Conservation (phyloP, 2,329 filamentous ascomycete species). For the Aspergillus awamori region DNA sequence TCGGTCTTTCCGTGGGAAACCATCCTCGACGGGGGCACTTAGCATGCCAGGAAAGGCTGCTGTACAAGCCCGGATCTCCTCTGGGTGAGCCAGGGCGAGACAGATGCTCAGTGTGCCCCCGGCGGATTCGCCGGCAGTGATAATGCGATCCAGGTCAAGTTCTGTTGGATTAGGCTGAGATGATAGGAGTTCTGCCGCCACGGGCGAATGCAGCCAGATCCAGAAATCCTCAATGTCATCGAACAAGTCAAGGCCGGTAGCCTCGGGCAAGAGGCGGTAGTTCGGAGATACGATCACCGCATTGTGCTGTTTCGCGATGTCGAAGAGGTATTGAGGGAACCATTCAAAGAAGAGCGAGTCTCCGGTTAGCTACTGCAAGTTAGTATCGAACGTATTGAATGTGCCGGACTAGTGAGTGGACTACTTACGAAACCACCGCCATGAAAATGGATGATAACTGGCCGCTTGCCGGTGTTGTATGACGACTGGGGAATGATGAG, state of each 20-base stretch:
- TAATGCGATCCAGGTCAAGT: slow-evolving; percentile 28
- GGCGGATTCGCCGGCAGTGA: slow-evolving; percentile 35
- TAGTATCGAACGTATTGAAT: slow-evolving; percentile 5
- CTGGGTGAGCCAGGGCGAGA: slow-evolving; percentile 30
- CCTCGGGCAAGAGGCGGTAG: slow-evolving; percentile 57
- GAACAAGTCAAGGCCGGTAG: slow-evolving; percentile 51
- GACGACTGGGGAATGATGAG: slow-evolving; percentile 44
- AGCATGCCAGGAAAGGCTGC: slow-evolving; percentile 38
- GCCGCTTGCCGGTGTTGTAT: slow-evolving; percentile 38
- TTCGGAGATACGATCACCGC: slow-evolving; percentile 54
- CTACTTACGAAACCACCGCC: slow-evolving; percentile 48
- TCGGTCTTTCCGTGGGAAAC: slow-evolving; percentile 11
- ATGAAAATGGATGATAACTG: slow-evolving; percentile 49
- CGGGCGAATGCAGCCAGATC: slow-evolving; percentile 44
- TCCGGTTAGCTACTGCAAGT: slow-evolving; percentile 31
- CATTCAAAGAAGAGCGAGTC: slow-evolving; percentile 33
- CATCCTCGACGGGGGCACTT: slow-evolving; percentile 21
- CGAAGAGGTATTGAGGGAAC: slow-evolving; percentile 40
- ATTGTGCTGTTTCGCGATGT: slow-evolving; percentile 41
- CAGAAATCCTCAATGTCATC: slow-evolving; percentile 54
- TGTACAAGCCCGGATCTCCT: slow-evolving; percentile 34
- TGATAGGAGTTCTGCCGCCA: slow-evolving; percentile 16
- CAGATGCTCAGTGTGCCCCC: slow-evolving; percentile 36
- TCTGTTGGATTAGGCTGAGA: slow-evolving; percentile 17
- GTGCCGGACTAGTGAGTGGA: background rate